Conservation (phyloP, 345 rosid genomes). For the Cardamine resedifolia region DNA sequence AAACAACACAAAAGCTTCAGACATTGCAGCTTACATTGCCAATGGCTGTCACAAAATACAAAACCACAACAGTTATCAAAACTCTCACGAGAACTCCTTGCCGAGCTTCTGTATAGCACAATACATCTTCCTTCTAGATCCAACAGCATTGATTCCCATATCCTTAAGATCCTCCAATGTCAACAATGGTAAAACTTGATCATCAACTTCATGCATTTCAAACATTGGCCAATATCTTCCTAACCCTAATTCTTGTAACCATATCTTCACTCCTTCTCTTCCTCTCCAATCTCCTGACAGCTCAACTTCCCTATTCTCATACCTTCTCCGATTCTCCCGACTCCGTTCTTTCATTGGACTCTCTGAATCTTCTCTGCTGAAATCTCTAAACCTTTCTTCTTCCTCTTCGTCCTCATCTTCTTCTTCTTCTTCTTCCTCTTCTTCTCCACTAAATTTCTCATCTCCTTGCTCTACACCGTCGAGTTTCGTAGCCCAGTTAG, state of each 20-base stretch:
- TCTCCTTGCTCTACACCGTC: slow-evolving; percentile 51
- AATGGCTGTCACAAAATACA: slow-evolving; percentile 39
- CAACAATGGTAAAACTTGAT: slow-evolving; percentile 75
- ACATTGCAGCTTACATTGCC: slow-evolving; percentile 52
- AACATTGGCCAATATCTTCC: slow-evolving; percentile 75
- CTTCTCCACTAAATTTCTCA: slow-evolving; percentile 53
- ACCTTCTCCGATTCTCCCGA: slow-evolving; percentile 28
- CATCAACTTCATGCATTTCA: slow-evolving; percentile 90
- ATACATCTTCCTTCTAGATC: slow-evolving; percentile 81
- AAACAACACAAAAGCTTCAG: slow-evolving; percentile 38
- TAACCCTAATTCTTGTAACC: slow-evolving; percentile 50
- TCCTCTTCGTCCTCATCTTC: slow-evolving; percentile 49
- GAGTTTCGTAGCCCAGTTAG: slow-evolving; percentile 62
- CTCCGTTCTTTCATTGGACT: slow-evolving; percentile 65
- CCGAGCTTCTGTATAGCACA: slow-evolving; percentile 77
- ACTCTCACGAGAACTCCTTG: slow-evolving; percentile 64
- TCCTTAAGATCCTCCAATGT: slow-evolving; percentile 88
- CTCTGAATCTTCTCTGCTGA: slow-evolving; percentile 64
- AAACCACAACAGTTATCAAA: slow-evolving; percentile 7
- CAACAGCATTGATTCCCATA: slow-evolving; percentile 88
- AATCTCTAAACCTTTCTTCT: slow-evolving; percentile 48
- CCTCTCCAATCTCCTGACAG: slow-evolving; percentile 46
- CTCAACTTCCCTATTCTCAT: slow-evolving; percentile 20
- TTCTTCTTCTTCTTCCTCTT: slow-evolving; percentile 50
- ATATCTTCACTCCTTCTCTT: slow-evolving; percentile 29